Evolutionary conservation across 148 eudicot genomes (phyloP), one percentile per base, ranked within the genome.

Genomic region (Selenicereus undatus): DNA sequence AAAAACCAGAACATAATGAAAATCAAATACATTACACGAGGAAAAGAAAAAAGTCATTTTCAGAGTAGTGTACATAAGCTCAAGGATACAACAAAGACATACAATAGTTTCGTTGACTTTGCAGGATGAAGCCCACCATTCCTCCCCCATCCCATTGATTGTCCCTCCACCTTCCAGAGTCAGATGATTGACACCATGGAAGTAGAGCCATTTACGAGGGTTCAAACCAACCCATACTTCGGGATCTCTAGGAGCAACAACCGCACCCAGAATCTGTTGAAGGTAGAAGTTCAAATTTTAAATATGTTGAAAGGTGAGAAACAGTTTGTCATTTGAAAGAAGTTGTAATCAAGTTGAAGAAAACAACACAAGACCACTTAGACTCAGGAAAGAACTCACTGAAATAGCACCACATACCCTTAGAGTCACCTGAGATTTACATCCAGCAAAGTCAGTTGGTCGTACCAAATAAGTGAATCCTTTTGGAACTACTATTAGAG

Each of bases 81-180:
- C 29, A 74, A 17, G 56, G 68, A 77, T 77, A 56, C 8, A 86
- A 69, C 66, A 79, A 11, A 16, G 43, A 75, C 82, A 56, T 93
- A 96, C 98, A 83, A 90, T 85, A 82, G 97, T 82, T 52, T 73
- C 43, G 73, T 96, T 91, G 70, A 72, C 82, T 87, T 96, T 96
- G 94, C 99, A 96, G 65, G 99, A 96, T 11, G 71, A 83, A 81
- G 89, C 90, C 99, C 99, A 96, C 99, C 99, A 96, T 89, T 88
- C 86, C 32, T 88, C 84, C 76, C 99, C 99, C 95, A 87, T 93
- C 54, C 99, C 99, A 78, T 96, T 82, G 51, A 96, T 86, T 21
- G 84, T 84, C 39, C 99, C 98, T n/a, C 85, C 86, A 26, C 99
- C 99, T 85, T 90, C 90, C n/a, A 96, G 77, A 35, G 85, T 88